phyloP scores from a whole-genome alignment of 352 stramenopile genomes.

The Globisporangium apiculatum region DNA sequence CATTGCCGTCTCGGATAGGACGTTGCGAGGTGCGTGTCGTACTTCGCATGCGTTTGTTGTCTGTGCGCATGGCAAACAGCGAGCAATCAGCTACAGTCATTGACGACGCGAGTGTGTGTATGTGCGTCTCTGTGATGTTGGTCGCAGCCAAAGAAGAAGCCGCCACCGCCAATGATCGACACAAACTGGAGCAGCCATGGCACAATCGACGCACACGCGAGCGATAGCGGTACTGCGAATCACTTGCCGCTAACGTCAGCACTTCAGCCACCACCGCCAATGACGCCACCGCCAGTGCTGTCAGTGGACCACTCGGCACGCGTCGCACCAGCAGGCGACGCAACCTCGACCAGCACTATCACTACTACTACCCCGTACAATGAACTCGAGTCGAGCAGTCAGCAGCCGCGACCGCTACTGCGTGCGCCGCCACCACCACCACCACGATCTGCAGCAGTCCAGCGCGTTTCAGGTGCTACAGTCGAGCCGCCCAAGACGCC shows the following conservation, averaged over 20 bases:
- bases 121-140: too few relatives aligned
- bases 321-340: too few relatives aligned
- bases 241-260: neutral
- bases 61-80: neutral
- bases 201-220: neutral
- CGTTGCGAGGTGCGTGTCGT: conserved; percentile 8
- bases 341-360: conserved; percentile 1
- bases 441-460: neutral
- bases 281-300: neutral
- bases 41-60: neutral
- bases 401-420: too few relatives aligned
- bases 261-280: neutral
- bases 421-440: too few relatives aligned
- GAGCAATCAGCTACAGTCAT: too few relatives aligned
- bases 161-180: conserved; percentile 8
- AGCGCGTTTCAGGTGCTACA: neutral
- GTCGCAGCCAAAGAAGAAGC: conserved; percentile 9
- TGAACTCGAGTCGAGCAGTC: too few relatives aligned
- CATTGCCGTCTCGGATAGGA: conserved; percentile 1
- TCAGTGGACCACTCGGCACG: too few relatives aligned
- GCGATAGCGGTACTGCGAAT: neutral
- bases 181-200: conserved; percentile 1
- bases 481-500: conserved; percentile 53
- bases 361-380: too few relatives aligned
- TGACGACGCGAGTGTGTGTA: too few relatives aligned